These are phyloP conservation scores for Xylaria cubensis DNA, from an alignment of 495 filamentous ascomycete genomes.

Conservation along the genomic window DNA sequence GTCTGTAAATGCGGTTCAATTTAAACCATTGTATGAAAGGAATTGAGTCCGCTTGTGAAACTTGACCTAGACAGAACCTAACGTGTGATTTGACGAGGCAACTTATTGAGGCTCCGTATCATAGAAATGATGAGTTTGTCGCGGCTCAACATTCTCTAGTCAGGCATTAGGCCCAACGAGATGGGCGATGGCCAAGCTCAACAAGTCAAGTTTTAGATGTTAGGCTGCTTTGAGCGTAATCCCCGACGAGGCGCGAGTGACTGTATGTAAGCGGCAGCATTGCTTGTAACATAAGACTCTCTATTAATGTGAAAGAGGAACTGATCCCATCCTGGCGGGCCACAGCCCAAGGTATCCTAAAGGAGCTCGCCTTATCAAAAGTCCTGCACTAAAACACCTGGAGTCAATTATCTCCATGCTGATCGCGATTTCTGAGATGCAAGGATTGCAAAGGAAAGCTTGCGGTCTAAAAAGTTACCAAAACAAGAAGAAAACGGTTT, in stretches of 20 bases:
- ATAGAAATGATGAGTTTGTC: background rate
- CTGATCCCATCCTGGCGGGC: background rate
- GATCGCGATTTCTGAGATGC: background rate
- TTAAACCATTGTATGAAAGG: background rate
- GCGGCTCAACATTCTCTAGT: background rate
- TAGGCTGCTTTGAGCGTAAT: background rate
- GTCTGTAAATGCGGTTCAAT: background rate
- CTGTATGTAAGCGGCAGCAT: background rate
- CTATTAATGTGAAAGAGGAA: background rate
- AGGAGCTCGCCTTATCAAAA: slow-evolving; percentile 56
- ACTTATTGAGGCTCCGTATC: background rate
- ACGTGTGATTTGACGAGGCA: background rate
- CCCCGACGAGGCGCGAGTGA: background rate
- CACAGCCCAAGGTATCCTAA: background rate
- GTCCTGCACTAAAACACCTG: slow-evolving; percentile 64
- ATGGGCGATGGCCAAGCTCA: background rate
- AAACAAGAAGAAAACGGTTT: background rate
- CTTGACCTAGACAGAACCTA: background rate
- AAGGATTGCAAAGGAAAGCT: background rate
- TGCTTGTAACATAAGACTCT: background rate
- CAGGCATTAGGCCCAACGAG: background rate
- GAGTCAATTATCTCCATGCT: background rate
- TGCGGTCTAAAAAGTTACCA: background rate
- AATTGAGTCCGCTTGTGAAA: background rate
- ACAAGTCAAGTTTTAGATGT: background rate